A percentile compares a stretch with the other conserved stretches of the same genome.
phyloP scores from a whole-genome alignment of 2,329 filamentous ascomycete species.

The Pseudogymnoascus sp. region DNA sequence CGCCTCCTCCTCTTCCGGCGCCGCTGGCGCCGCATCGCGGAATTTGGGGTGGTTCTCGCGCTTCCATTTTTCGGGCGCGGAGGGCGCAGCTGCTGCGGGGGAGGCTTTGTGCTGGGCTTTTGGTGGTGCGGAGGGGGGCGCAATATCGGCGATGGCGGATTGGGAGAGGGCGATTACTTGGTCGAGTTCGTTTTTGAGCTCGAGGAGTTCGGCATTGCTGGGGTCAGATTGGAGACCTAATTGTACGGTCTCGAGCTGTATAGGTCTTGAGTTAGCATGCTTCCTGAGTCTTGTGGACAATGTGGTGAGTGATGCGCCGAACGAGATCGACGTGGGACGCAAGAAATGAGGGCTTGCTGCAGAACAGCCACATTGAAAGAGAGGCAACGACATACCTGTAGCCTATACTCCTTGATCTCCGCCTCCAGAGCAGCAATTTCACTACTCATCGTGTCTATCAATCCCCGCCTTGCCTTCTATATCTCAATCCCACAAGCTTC shows the following conservation, averaged over 20 bases:
- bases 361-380: neutral
- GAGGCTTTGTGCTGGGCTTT: slow-evolving; percentile 23
- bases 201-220: slow-evolving; percentile 68
- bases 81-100: slow-evolving; percentile 36
- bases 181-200: slow-evolving; percentile 72
- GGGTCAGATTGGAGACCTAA: slow-evolving; percentile 72
- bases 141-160: slow-evolving; percentile 73
- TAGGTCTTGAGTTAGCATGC: slow-evolving; percentile 12
- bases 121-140: slow-evolving; percentile 39
- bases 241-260: slow-evolving; percentile 68
- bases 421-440: slow-evolving; percentile 30
- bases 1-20: slow-evolving; percentile 38
- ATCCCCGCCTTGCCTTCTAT: neutral
- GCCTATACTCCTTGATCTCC: slow-evolving; percentile 51
- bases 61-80: slow-evolving; percentile 66
- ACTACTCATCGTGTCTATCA: slow-evolving; percentile 18
- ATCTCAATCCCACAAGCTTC: neutral
- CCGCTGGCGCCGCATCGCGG: slow-evolving; percentile 47
- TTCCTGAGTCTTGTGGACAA: neutral
- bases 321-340: neutral
- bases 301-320: neutral
- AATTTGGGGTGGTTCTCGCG: slow-evolving; percentile 73
- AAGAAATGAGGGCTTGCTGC: neutral
- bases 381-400: slow-evolving; percentile 38
- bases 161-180: slow-evolving; percentile 72